Evolutionary conservation across 73 alveolate species (phyloP).

Genomic region (Vitrella brassicaformis): DNA sequence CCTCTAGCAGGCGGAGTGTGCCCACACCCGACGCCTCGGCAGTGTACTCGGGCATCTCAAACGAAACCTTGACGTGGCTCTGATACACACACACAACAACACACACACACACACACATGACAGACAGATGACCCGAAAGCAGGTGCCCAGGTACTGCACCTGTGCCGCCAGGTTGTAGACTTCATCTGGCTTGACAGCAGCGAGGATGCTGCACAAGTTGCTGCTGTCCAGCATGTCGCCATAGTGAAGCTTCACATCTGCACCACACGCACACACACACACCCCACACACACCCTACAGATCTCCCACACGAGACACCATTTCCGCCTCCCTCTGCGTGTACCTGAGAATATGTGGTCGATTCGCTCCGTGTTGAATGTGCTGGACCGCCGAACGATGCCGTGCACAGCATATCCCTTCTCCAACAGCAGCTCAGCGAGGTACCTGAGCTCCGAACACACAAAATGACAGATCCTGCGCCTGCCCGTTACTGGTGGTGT

Average conservation of each 20-base stretch:
- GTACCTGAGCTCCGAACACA: conserved; percentile 8
- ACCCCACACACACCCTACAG: too few relatives aligned
- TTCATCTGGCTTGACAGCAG: conserved; percentile 5
- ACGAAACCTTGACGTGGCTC: conserved; percentile 27
- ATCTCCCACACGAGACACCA: too few relatives aligned
- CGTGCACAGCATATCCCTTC: conserved; percentile 30
- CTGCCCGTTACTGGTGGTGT: too few relatives aligned
- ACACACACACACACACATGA: background rate
- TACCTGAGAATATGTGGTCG: conserved; percentile 34
- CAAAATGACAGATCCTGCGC: background rate
- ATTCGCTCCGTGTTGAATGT: conserved; percentile 26
- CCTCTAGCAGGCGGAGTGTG: conserved; percentile 10
- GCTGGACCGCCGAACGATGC: conserved; percentile 27
- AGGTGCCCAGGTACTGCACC: background rate
- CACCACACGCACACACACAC: too few relatives aligned
- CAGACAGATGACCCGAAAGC: background rate
- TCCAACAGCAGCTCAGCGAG: conserved; percentile 32
- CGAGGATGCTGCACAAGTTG: conserved; percentile 26
- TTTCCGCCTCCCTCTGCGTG: too few relatives aligned
- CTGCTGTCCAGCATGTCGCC: conserved; percentile 22
- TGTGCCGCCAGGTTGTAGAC: conserved; percentile 18
- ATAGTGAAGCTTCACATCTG: background rate
- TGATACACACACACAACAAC: background rate
- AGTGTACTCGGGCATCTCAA: conserved; percentile 38
- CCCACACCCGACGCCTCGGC: conserved; percentile 27